Base-by-base conservation (phyloP, 2,329 filamentous ascomycete species). In the Diatrype stigma region DNA sequence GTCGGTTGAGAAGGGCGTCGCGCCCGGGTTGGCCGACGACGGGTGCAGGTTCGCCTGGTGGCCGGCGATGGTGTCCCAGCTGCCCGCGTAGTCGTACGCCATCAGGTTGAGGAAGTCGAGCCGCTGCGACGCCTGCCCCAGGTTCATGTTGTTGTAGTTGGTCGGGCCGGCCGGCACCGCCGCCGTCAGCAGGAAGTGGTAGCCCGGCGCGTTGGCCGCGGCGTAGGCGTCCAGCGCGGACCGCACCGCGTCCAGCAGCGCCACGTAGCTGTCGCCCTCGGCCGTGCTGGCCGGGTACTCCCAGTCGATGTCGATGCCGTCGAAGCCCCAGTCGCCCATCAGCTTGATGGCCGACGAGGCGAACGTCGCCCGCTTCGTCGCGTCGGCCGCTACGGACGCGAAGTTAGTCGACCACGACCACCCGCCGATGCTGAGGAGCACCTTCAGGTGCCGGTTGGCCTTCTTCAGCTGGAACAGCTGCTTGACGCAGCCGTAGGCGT, bases 401-500 rank as follows among this genome's bases (percentile, higher is more conserved):
- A 96, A 93, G 67, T 90, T 89, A 59, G 78, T 73, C 2, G 87
- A 90, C 69, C 89, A 94, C 0, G 88, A 91, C 87, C 87, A 95
- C 28, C 91, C 90, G 45, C 91, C 91, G 56, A 96, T 90, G 45
- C 83, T 89, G 3, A 96, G 78, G 21, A 95, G 74, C 1, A 87
- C 77, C 65, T 95, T 95, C 49, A 96, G 68, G 45, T 89, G 81
- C 16, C 90, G 84, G 67, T 96, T 86, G 51, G 77, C 69, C 67
- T 92, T 85, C 72, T 96, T 96, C 42, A 90, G 74, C 7, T 89
- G 71, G 65, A 81, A 90, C 1, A 96, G 74, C 62, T 95, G 89
- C 71, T 94, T 94, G 48, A 90, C 68, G 64, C 85, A 88, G 37
- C 91, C 91, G 59, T 93, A 94, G 45, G 87, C 81, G 64, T 95